These are phyloP conservation scores for Suillus subluteus DNA, from an alignment of 768 basidiomycete genomes.

Conservation along the genomic window DNA sequence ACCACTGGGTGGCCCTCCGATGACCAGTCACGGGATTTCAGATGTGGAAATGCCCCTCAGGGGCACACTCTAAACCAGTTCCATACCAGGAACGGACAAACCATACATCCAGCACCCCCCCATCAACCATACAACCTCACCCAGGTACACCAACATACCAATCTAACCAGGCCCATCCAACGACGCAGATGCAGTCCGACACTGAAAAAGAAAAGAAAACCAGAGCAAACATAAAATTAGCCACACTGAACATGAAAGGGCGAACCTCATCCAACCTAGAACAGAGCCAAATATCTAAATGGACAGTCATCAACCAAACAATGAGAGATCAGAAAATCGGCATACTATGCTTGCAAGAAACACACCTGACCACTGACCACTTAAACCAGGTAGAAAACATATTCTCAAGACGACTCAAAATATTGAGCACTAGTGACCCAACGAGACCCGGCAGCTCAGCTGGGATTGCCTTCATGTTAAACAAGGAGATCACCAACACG, in stretches of 20 bases:
- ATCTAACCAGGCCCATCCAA: no score
- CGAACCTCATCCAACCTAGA: rapidly evolving
- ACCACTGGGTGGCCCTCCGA: not conserved
- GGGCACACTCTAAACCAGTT: no score
- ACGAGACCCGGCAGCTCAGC: slow-evolving; percentile 4
- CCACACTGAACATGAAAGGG: not conserved
- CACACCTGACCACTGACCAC: slow-evolving; percentile 20
- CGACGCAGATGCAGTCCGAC: not conserved
- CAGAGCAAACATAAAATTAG: not conserved
- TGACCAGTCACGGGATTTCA: not conserved
- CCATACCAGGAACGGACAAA: no score
- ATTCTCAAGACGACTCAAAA: not conserved
- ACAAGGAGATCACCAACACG: slow-evolving; percentile 13
- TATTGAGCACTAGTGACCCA: slow-evolving; percentile 11
- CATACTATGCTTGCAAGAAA: slow-evolving; percentile 27
- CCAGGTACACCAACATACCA: not conserved
- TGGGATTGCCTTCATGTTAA: slow-evolving; percentile 24
- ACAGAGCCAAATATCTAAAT: slow-evolving; percentile 15
- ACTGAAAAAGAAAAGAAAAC: not conserved
- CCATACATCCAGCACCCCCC: no score
- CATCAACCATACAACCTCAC: no score
- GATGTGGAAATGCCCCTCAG: not conserved
- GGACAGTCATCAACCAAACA: slow-evolving; percentile 18
- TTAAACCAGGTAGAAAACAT: not conserved
- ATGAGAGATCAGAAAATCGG: slow-evolving; percentile 19